phyloP scores from a whole-genome alignment of 2,329 filamentous ascomycete genomes.

The Penicillium italicum region DNA sequence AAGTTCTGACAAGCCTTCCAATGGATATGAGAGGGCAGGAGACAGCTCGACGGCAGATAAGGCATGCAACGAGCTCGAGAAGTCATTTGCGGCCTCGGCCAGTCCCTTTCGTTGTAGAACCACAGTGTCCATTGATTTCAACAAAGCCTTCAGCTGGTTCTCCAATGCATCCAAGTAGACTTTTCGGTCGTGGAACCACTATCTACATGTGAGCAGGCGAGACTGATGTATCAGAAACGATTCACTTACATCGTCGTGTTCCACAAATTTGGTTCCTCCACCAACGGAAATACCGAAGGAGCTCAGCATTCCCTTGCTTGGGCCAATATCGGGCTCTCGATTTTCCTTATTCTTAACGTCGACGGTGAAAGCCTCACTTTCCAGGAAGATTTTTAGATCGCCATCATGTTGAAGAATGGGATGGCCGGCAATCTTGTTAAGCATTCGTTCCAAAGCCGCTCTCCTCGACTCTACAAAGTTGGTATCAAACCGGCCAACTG shows the following conservation, averaged over 20 bases:
- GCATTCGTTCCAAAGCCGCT: constrained; percentile 91
- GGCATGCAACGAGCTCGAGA: constrained; percentile 87
- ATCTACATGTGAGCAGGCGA: constrained; percentile 21
- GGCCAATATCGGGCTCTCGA: constrained; percentile 76
- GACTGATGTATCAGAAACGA: not conserved
- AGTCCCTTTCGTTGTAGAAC: constrained; percentile 88
- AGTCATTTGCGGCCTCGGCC: constrained; percentile 88
- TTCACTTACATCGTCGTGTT: constrained; percentile 82
- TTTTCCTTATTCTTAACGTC: constrained; percentile 98
- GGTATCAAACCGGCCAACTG: constrained; percentile 89
- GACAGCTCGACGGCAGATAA: constrained; percentile 91
- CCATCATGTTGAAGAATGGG: constrained; percentile 87
- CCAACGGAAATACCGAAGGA: constrained; percentile 77
- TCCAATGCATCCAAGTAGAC: constrained; percentile 93
- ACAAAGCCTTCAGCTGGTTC: constrained; percentile 79
- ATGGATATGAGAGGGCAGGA: constrained; percentile 76
- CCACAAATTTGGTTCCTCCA: constrained; percentile 79
- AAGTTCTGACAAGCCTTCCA: constrained; percentile 87
- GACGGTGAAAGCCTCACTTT: constrained; percentile 92
- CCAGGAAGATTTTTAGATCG: constrained; percentile 92
- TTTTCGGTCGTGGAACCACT: constrained; percentile 97
- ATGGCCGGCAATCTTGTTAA: constrained; percentile 91
- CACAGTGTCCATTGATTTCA: constrained; percentile 93
- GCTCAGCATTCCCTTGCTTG: constrained; percentile 91
- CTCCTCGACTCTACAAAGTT: constrained; percentile 94